Conservation (phyloP, 306 rosid species). For the Vigna hirtella region DNA sequence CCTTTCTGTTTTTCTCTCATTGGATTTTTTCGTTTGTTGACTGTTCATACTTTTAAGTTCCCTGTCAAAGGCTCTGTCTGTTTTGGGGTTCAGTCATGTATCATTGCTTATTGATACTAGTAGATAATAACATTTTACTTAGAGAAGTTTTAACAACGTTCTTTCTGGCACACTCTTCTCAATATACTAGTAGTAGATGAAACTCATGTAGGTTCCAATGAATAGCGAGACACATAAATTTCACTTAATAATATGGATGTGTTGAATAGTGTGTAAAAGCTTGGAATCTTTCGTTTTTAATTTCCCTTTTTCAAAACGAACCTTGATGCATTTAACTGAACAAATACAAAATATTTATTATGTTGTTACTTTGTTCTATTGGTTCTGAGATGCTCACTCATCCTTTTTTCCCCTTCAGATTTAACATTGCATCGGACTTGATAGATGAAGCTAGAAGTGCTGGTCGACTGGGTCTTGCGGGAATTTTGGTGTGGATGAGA, state of each 20-base stretch:
- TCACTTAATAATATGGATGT: not conserved
- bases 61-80: not conserved
- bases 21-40: not conserved
- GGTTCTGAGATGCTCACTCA: slow-evolving; percentile 33
- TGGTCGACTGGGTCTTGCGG: slow-evolving; percentile 84
- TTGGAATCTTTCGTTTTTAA: not conserved
- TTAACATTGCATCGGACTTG: slow-evolving; percentile 95
- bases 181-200: not conserved
- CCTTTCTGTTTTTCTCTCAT: not conserved
- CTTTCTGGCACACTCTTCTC: not conserved
- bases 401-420: slow-evolving; percentile 61
- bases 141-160: not conserved
- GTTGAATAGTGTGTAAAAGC: not conserved
- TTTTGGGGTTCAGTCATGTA: not conserved
- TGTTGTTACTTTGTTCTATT: slow-evolving; percentile 37
- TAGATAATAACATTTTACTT: not conserved
- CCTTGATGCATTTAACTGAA: slow-evolving; percentile 15
- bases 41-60: not conserved
- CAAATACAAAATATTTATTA: slow-evolving; percentile 19
- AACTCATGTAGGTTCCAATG: not conserved
- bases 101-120: not conserved
- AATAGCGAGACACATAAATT: not conserved
- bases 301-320: not conserved
- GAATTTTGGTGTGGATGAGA: slow-evolving; percentile 97
- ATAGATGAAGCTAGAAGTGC: slow-evolving; percentile 75